These are phyloP conservation scores for Solidago caesia DNA, from an alignment of 129 eudicot species.

Conservation along the genomic window DNA sequence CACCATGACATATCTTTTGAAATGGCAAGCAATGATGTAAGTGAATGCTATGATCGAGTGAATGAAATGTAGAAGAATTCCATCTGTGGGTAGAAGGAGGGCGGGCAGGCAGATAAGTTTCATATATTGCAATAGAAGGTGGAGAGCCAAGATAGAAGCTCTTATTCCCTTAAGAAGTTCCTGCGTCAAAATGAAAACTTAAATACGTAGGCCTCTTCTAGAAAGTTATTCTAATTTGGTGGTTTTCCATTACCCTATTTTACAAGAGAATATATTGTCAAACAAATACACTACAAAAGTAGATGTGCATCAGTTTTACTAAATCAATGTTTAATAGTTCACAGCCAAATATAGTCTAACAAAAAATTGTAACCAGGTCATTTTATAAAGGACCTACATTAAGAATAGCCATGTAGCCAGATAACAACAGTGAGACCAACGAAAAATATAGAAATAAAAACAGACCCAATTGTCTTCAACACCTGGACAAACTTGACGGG, in stretches of 20 bases:
- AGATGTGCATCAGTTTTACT: neutral
- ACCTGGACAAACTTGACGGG: too few relatives aligned
- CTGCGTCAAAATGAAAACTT: constrained; percentile 98
- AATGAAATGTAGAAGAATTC: constrained; percentile 60
- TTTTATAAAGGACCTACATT: too few relatives aligned
- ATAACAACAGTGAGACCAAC: neutral
- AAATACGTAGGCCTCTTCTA: constrained; percentile 47
- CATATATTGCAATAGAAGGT: too few relatives aligned
- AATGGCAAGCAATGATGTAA: constrained; percentile 56
- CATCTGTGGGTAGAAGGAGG: constrained; percentile 62
- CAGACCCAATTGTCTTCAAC: too few relatives aligned
- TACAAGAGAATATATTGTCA: constrained; percentile 2
- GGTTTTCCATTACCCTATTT: constrained; percentile 18
- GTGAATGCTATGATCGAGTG: constrained; percentile 48
- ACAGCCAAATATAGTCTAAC: neutral
- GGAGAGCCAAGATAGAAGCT: constrained; percentile 65
- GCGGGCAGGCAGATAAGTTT: constrained; percentile 44
- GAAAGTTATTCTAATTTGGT: constrained; percentile 25
- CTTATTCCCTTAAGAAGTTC: constrained; percentile 74
- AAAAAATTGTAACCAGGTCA: neutral
- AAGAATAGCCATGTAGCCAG: too few relatives aligned
- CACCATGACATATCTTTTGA: constrained; percentile 67
- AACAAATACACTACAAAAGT: constrained; percentile 13
- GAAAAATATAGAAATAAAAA: too few relatives aligned
- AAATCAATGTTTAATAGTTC: neutral